A percentile compares a stretch with the other conserved stretches of the same genome.
These are phyloP conservation scores for Limonium bicolor DNA, from an alignment of 148 eudicot genomes.

Conservation along the genomic window DNA sequence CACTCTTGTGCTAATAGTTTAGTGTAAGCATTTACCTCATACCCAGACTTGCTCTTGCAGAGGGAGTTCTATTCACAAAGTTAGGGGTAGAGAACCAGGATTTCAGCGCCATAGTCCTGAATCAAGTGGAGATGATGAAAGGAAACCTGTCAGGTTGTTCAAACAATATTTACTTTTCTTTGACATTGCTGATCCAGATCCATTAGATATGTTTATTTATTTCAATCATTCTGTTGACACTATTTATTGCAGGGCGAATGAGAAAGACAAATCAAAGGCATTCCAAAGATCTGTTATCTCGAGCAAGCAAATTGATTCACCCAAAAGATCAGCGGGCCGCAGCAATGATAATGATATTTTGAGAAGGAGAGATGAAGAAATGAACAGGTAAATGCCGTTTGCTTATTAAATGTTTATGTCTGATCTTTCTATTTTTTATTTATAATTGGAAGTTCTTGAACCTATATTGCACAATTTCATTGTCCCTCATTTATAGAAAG, in stretches of 20 bases:
- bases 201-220: no score
- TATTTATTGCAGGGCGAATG: constrained; percentile 31
- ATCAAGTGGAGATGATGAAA: no score
- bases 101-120: no score
- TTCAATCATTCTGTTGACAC: constrained; percentile 11
- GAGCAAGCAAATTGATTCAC: constrained; percentile 16
- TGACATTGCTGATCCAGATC: no score
- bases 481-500: constrained; percentile 23
- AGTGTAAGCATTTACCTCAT: no score
- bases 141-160: background rate
- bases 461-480: background rate
- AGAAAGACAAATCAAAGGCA: constrained; percentile 21
- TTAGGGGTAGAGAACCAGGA: no score
- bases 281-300: constrained; percentile 20
- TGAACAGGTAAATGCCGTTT: constrained; percentile 23
- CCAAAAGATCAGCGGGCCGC: constrained; percentile 18
- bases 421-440: constrained; percentile 1
- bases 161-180: background rate
- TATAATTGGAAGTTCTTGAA: background rate
- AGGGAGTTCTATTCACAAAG: no score
- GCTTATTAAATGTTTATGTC: background rate
- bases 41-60: no score
- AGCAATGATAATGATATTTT: constrained; percentile 16
- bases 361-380: constrained; percentile 21
- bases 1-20: no score